A percentile compares a stretch with the other conserved stretches of the same genome.
Conservation (phyloP, 2,329 filamentous ascomycete species). For the Pseudocercospora fijiensis region DNA sequence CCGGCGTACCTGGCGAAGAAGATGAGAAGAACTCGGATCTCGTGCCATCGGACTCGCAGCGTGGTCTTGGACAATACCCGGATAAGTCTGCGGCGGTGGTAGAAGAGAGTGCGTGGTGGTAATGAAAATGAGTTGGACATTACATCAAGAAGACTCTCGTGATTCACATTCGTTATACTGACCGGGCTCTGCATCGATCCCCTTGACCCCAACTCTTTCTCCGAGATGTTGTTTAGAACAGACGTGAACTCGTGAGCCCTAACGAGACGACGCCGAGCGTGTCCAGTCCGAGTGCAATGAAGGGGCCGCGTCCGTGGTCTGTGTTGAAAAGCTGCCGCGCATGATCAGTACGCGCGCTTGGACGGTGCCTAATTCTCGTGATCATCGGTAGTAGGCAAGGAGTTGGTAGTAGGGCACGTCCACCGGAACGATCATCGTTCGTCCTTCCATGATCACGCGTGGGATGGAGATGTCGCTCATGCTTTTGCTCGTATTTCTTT, state of each 20-base stretch:
- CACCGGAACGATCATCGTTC: too few relatives aligned
- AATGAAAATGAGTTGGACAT: background rate
- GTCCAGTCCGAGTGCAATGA: too few relatives aligned
- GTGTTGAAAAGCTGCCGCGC: too few relatives aligned
- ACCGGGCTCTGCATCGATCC: background rate
- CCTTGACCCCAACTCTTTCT: background rate
- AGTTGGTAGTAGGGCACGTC: too few relatives aligned
- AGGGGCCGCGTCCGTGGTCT: too few relatives aligned
- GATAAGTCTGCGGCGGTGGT: background rate
- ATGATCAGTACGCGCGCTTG: too few relatives aligned
- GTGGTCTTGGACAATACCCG: background rate
- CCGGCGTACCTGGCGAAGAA: constrained; percentile 19
- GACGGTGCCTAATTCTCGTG: too few relatives aligned
- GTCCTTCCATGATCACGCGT: too few relatives aligned
- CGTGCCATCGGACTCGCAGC: background rate
- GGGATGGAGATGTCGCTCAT: too few relatives aligned
- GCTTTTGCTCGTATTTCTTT: too few relatives aligned
- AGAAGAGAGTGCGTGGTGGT: background rate
- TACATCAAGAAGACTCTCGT: background rate
- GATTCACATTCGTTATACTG: background rate
- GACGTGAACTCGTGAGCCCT: background rate
- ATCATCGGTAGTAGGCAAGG: too few relatives aligned
- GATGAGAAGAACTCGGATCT: background rate
- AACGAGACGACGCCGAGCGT: background rate
- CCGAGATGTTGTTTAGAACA: background rate